phyloP scores from a whole-genome alignment of 805 yeast species.

The Starmera caribaea region DNA sequence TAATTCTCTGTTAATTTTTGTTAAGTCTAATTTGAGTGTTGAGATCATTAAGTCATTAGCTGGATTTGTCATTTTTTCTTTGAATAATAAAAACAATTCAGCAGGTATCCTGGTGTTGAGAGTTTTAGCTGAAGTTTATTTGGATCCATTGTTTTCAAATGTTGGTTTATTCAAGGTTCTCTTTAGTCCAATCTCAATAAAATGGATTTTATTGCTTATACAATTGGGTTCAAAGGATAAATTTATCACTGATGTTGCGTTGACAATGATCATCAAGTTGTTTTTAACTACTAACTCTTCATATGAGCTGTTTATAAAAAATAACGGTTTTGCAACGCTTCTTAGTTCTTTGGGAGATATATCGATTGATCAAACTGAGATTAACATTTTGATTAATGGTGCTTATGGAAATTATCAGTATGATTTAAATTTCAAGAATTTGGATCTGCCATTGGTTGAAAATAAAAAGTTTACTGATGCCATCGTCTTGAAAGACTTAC shows the following conservation, averaged over 20 bases:
- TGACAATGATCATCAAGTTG: conserved; percentile 41
- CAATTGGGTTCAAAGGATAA: conserved; percentile 26
- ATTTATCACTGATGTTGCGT: conserved; percentile 17
- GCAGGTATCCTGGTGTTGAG: conserved; percentile 21
- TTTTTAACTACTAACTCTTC: conserved; percentile 38
- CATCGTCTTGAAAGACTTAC: conserved; percentile 35
- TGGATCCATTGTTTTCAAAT: conserved; percentile 30
- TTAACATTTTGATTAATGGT: conserved; percentile 32
- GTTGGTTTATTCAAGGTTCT: conserved; percentile 34
- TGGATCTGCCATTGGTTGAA: conserved; percentile 7
- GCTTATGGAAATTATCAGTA: conserved; percentile 33
- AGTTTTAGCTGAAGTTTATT: conserved; percentile 19
- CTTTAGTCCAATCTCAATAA: conserved; percentile 49
- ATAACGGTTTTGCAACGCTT: conserved; percentile 41
- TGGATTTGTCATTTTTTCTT: conserved; percentile 40
- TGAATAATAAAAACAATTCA: conserved; percentile 22
- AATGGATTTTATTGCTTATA: conserved; percentile 53
- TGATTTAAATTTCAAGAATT: conserved; percentile 12
- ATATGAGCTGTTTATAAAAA: conserved; percentile 39
- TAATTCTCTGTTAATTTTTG: conserved; percentile 28
- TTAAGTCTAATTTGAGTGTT: conserved; percentile 39
- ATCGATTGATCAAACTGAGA: conserved; percentile 22
- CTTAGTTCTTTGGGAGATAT: conserved; percentile 36
- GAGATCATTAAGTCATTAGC: conserved; percentile 46
- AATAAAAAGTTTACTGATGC: conserved; percentile 4